Percentiles rank a stretch among this genome's conserved stretches.
Evolutionary conservation across 1,139 yeast genomes (phyloP).

Genomic region (Debaryomycetaceae sp.): DNA sequence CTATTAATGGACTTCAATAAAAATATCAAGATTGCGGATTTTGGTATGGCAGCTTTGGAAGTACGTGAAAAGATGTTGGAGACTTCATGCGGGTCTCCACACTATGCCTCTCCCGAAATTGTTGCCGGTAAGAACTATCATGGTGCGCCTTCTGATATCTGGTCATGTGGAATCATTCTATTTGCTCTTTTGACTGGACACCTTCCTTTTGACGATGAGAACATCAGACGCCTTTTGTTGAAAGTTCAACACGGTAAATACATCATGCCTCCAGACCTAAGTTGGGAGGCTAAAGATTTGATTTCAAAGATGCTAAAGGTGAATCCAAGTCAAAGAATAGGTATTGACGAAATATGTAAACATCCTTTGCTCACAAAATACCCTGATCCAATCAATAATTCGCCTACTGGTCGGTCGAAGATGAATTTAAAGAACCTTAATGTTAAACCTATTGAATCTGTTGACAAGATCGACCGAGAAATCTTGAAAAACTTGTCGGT

Average conservation of each 20-base stretch:
- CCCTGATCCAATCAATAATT: conserved; percentile 36
- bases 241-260: conserved; percentile 91
- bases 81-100: conserved; percentile 98
- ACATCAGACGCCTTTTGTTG: conserved; percentile 75
- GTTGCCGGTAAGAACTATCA: conserved; percentile 93
- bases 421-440: conserved; percentile 27
- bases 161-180: conserved; percentile 97
- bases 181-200: conserved; percentile 94
- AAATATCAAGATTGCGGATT: conserved; percentile 94
- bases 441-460: conserved; percentile 48
- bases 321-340: conserved; percentile 73
- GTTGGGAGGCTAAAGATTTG: conserved; percentile 81
- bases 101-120: conserved; percentile 96
- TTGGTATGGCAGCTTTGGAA: conserved; percentile 99
- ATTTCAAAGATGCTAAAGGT: conserved; percentile 79
- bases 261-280: conserved; percentile 75
- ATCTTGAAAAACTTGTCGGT: conserved; percentile 83
- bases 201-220: conserved; percentile 95
- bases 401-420: conserved; percentile 5
- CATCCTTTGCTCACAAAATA: conserved; percentile 84
- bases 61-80: conserved; percentile 80
- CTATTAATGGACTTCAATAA: conserved; percentile 79
- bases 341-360: conserved; percentile 63
- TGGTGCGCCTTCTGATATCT: conserved; percentile 95
- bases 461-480: conserved; percentile 69